Evolutionary conservation across 2,329 filamentous ascomycete species (phyloP), one percentile per base, ranked within the genome.

Genomic region (Alternaria sp.): DNA sequence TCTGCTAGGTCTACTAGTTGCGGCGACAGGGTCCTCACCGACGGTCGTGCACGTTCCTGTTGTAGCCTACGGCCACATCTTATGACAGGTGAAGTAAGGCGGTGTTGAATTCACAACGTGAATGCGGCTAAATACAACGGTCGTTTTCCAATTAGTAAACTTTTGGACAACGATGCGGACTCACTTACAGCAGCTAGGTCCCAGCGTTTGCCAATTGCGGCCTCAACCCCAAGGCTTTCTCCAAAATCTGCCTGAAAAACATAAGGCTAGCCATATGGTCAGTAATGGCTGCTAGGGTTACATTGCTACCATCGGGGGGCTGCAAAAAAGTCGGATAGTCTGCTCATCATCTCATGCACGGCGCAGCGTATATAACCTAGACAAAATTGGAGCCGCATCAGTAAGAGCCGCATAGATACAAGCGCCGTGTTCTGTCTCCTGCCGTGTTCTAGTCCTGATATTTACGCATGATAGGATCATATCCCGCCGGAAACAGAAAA

Each of bases 401-500:
- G 2, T 41, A 11, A 48, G 38, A 58, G 46, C 57, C 25, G 57
- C 52, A 43, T 56, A 2, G 2, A n/a, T 4, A 4, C 8, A 30
- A 11, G 10, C 30, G 11, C 16, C 10, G 2, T 7, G n/a, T 1
- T 45, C 12, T 30, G 12, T 22, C 16, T 22, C 36, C 18, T 4
- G 12, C 10, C 30, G 27, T 36, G 14, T 38, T 32, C 14, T 46
- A 27, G 18, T 27, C 16, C 20, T n/a, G 34, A 46, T 14, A n/a
- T 36, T 4, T 5, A 16, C 40, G 12, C n/a, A 43, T 30, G 38
- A 30, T 52, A 38, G 27, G 27, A 32, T 34, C 8, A 30, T 30
- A 18, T 43, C 20, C 48, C 32, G 36, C 58, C 54, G 46, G 25
- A 54, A 44, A 12, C 22, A 36, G 57, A 32, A 34, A 51, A n/a